These are phyloP conservation scores for Maudiozyma pseudohumilis DNA, from an alignment of 805 yeast genomes.

Conservation along the genomic window DNA sequence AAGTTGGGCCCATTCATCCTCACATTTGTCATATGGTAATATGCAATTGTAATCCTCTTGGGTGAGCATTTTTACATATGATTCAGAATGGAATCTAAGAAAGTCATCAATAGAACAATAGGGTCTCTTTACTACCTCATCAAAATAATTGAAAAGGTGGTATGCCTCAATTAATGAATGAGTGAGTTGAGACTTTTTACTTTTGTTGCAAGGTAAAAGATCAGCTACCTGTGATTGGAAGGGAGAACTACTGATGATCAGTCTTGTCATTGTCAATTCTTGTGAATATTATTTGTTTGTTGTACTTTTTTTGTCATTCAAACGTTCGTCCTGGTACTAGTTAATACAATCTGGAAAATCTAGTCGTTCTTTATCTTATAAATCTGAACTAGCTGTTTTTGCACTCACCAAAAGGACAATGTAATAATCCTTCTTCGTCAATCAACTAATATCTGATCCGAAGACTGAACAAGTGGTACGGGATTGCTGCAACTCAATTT, in stretches of 20 bases:
- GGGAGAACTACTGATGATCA: slow-evolving; percentile 19
- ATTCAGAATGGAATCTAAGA: slow-evolving; percentile 38
- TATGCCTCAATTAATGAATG: slow-evolving; percentile 18
- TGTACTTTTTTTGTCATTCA: too few species aligned
- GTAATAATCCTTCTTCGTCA: too few species aligned
- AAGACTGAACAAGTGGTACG: too few species aligned
- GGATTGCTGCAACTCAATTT: too few species aligned
- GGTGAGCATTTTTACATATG: slow-evolving; percentile 35
- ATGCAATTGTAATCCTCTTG: slow-evolving; percentile 12
- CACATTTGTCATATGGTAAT: slow-evolving; percentile 14
- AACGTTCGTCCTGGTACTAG: too few species aligned
- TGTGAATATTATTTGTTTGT: too few species aligned
- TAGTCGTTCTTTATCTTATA: too few species aligned
- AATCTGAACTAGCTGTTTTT: too few species aligned
- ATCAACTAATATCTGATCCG: too few species aligned
- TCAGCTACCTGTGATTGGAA: slow-evolving; percentile 26
- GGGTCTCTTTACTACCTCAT: slow-evolving; percentile 14
- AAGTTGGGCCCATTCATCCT: slow-evolving; percentile 11
- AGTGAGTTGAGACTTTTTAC: slow-evolving; percentile 18
- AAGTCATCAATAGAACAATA: slow-evolving; percentile 30
- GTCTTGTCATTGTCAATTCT: slow-evolving; percentile 14
- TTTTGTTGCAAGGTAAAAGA: slow-evolving; percentile 26
- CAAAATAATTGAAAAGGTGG: slow-evolving; percentile 17
- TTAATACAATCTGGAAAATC: too few species aligned
- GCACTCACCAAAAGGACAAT: too few species aligned